phyloP scores from a whole-genome alignment of 78 protist genomes.

The Dictyostelium citrinum region DNA sequence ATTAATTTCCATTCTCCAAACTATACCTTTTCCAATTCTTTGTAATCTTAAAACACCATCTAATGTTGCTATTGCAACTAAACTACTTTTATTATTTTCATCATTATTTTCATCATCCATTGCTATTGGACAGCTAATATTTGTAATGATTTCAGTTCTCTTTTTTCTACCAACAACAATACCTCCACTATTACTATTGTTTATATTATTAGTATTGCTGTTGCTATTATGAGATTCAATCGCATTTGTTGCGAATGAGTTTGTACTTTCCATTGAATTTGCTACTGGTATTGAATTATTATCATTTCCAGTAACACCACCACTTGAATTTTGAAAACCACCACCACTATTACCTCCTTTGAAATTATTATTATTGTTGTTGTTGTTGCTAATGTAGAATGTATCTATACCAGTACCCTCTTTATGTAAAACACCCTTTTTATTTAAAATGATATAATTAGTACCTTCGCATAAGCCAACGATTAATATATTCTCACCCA shows the following conservation, averaged over 20 bases:
- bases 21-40: constrained; percentile 39
- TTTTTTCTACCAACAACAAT: constrained; percentile 5
- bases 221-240: background rate
- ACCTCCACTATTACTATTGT: background rate
- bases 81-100: background rate
- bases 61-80: constrained; percentile 51
- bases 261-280: background rate
- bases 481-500: constrained; percentile 46
- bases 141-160: constrained; percentile 58
- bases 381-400: background rate
- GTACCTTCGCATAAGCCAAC: constrained; percentile 68
- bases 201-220: background rate
- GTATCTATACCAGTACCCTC: constrained; percentile 1
- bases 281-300: background rate
- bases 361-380: background rate
- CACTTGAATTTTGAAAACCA: background rate
- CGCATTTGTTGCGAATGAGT: background rate
- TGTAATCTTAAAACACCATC: constrained; percentile 58
- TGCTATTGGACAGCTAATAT: constrained; percentile 32
- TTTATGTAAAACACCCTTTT: constrained; percentile 38
- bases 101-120: background rate
- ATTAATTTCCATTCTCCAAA: constrained; percentile 70
- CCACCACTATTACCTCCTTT: background rate
- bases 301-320: background rate
- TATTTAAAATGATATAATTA: constrained; percentile 44